phyloP scores from a whole-genome alignment of 495 filamentous ascomycete genomes.

The Bacidia rubella region DNA sequence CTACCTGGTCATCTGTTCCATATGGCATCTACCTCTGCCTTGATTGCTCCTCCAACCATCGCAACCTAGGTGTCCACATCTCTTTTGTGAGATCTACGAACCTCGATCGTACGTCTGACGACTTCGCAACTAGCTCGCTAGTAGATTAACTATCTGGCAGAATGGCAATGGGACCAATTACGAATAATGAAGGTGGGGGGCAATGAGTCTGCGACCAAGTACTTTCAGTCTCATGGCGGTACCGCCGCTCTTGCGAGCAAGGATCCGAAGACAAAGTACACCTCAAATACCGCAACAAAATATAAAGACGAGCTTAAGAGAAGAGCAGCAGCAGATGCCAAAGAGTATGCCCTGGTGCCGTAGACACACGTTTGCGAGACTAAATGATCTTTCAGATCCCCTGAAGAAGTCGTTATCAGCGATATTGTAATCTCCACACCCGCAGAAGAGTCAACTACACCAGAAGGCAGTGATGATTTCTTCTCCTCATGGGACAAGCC shows the following conservation, averaged over 20 bases:
- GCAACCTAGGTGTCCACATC: constrained; percentile 85
- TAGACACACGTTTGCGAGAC: too few relatives aligned
- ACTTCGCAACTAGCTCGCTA: too few relatives aligned
- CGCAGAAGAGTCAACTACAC: constrained; percentile 52
- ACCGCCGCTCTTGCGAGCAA: constrained; percentile 89
- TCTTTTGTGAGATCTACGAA: constrained; percentile 97
- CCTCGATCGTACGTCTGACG: constrained; percentile 80
- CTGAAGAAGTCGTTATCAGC: constrained; percentile 72
- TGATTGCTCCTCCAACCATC: constrained; percentile 87
- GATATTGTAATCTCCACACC: constrained; percentile 50
- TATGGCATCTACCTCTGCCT: constrained; percentile 97
- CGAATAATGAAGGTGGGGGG: constrained; percentile 97
- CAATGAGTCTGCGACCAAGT: constrained; percentile 96
- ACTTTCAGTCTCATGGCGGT: constrained; percentile 90
- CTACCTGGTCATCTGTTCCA: constrained; percentile 94
- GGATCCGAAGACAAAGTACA: constrained; percentile 91
- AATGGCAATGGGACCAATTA: constrained; percentile 99
- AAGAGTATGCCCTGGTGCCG: too few relatives aligned
- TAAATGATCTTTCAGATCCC: constrained; percentile 43
- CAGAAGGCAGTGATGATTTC: constrained; percentile 71
- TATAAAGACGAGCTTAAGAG: constrained; percentile 92
- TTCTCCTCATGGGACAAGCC: constrained; percentile 99
- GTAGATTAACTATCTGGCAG: constrained; percentile 34
- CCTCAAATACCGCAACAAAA: constrained; percentile 75
- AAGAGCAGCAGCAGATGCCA: constrained; percentile 64